phyloP scores from a whole-genome alignment of 495 filamentous ascomycete genomes.

The Podospora comata region DNA sequence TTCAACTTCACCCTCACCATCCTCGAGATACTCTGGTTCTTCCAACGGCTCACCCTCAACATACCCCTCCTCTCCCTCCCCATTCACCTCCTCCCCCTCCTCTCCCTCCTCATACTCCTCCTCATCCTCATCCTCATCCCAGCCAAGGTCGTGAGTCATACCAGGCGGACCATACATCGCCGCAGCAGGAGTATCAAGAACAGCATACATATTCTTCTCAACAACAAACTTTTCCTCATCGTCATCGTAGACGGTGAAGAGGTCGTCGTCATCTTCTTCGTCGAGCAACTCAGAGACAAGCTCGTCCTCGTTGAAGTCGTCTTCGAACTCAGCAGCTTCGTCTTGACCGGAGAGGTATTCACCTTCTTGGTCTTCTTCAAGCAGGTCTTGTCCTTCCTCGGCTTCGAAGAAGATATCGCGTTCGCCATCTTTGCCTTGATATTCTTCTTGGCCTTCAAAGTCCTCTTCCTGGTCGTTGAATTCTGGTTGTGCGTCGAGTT shows the following conservation, averaged over 20 bases:
- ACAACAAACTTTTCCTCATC: conserved; percentile 5
- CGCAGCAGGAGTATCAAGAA: conserved; percentile 18
- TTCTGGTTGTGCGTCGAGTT: neutral
- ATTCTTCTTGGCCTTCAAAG: neutral
- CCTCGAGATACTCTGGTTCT: conserved; percentile 4
- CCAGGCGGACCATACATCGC: conserved; percentile 15
- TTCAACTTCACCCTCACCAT: conserved; percentile 10
- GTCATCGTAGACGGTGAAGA: conserved; percentile 11
- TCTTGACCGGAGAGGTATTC: neutral
- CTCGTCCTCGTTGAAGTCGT: neutral
- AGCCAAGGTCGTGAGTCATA: conserved; percentile 14
- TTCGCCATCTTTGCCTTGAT: neutral
- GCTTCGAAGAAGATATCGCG: neutral
- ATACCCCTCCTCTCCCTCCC: neutral
- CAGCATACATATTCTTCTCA: conserved; percentile 15
- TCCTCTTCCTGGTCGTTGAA: neutral
- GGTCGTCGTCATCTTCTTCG: conserved; percentile 5
- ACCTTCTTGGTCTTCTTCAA: neutral
- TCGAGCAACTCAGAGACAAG: neutral
- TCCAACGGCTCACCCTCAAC: neutral
- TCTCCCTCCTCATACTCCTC: neutral
- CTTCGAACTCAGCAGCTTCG: neutral
- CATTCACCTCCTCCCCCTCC: conserved; percentile 2
- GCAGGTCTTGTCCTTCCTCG: neutral
- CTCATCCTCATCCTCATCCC: conserved; percentile 1